phyloP scores from a whole-genome alignment of 495 filamentous ascomycete species.

The Corynascus novoguineensis region DNA sequence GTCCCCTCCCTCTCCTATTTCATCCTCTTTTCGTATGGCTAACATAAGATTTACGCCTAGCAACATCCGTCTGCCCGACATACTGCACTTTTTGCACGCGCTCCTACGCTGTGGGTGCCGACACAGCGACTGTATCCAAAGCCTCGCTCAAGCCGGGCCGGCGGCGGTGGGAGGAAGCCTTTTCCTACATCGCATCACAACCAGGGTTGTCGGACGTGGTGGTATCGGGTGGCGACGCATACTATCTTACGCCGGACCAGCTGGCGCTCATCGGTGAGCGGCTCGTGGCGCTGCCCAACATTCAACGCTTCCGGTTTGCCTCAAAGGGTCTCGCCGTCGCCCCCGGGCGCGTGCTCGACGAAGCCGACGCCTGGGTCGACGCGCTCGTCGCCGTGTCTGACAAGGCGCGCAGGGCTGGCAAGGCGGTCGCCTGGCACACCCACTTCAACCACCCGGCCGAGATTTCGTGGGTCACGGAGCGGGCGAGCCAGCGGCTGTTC shows the following conservation, averaged over 20 bases:
- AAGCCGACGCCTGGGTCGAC: slow-evolving; percentile 46
- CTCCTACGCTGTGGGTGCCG: slow-evolving; percentile 50
- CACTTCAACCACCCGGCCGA: slow-evolving; percentile 59
- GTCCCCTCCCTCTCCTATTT: background rate
- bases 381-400: slow-evolving; percentile 45
- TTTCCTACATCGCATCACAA: slow-evolving; percentile 47
- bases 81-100: slow-evolving; percentile 56
- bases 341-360: slow-evolving; percentile 47
- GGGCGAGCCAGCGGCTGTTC: slow-evolving; percentile 46
- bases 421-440: slow-evolving; percentile 55
- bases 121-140: slow-evolving; percentile 48
- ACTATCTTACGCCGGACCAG: slow-evolving; percentile 39
- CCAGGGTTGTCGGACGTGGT: slow-evolving; percentile 49
- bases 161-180: slow-evolving; percentile 41
- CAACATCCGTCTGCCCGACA: slow-evolving; percentile 51
- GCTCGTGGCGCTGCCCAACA: slow-evolving; percentile 35
- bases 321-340: slow-evolving; percentile 52
- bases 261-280: slow-evolving; percentile 37
- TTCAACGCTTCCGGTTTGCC: slow-evolving; percentile 52
- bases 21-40: background rate
- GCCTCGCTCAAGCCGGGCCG: slow-evolving; percentile 37
- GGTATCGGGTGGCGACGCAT: slow-evolving; percentile 55
- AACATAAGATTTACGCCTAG: slow-evolving; percentile 25
- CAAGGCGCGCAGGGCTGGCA: slow-evolving; percentile 44
- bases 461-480: slow-evolving; percentile 53